phyloP scores from a whole-genome alignment of 1,284 basidiomycete genomes.

The Cryptococcus floricola region DNA sequence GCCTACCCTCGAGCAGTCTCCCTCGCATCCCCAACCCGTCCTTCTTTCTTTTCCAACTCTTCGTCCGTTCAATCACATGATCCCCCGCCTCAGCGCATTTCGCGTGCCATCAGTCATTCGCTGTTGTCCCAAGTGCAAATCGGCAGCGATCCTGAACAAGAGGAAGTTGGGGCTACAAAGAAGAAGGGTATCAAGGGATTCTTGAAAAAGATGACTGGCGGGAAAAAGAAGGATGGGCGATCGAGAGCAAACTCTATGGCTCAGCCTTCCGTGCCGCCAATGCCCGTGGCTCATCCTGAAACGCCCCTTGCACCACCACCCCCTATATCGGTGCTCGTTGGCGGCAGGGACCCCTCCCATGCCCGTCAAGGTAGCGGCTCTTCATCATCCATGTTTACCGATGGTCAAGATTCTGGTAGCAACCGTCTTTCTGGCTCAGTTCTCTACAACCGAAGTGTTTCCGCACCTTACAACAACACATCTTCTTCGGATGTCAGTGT shows the following conservation, averaged over 20 bases:
- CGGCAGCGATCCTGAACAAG: constrained; percentile 18
- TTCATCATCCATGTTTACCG: constrained; percentile 32
- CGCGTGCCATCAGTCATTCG: constrained; percentile 27
- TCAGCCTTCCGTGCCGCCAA: not conserved
- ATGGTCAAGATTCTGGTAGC: constrained; percentile 13
- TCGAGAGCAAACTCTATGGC: constrained; percentile 9
- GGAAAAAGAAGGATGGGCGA: constrained; percentile 2
- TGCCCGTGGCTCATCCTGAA: constrained; percentile 36
- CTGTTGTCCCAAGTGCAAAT: constrained; percentile 30
- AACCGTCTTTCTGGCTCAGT: constrained; percentile 7
- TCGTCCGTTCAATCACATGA: constrained; percentile 21
- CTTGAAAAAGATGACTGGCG: constrained; percentile 62
- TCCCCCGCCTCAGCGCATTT: constrained; percentile 5
- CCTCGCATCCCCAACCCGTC: constrained; percentile 40
- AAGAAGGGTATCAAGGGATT: constrained; percentile 71
- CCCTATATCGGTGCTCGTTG: constrained; percentile 74
- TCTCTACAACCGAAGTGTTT: constrained; percentile 36
- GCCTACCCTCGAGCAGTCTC: constrained; percentile 39
- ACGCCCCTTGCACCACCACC: constrained; percentile 74
- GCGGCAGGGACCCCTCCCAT: constrained; percentile 36
- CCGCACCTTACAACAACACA: constrained; percentile 32
- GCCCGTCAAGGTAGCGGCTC: constrained; percentile 34
- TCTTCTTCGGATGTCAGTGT: constrained; percentile 33
- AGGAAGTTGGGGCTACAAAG: constrained; percentile 15
- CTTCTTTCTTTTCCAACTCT: constrained; percentile 37